phyloP scores from a whole-genome alignment of 2,329 filamentous ascomycete species.

The Arthrobotrys pseudoclavata region DNA sequence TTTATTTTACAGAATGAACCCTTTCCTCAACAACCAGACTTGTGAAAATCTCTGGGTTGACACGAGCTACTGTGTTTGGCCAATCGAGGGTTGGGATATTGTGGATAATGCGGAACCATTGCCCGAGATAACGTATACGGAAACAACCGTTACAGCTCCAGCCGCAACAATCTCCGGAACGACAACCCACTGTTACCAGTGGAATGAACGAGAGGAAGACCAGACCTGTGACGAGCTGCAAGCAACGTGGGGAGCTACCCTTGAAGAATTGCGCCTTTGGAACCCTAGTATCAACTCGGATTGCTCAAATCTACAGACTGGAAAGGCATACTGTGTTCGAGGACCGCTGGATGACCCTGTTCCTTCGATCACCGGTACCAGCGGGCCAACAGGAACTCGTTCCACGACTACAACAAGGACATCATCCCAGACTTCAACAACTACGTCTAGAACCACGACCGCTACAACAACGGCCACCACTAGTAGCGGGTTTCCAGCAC shows the following conservation, averaged over 20 bases:
- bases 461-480: neutral
- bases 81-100: constrained; percentile 24
- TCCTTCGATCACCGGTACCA: neutral
- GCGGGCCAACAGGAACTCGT: neutral
- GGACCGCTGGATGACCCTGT: constrained; percentile 17
- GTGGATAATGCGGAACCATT: constrained; percentile 9
- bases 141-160: constrained; percentile 23
- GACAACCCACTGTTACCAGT: constrained; percentile 4
- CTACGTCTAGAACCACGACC: constrained; percentile 1
- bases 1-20: constrained; percentile 30
- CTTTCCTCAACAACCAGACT: constrained; percentile 9
- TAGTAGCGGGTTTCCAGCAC: constrained; percentile 8
- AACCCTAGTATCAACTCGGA: constrained; percentile 16
- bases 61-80: constrained; percentile 26
- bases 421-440: constrained; percentile 5
- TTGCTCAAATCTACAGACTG: constrained; percentile 17
- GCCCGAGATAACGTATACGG: neutral
- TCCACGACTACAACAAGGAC: constrained; percentile 8
- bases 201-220: constrained; percentile 12
- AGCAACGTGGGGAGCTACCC: constrained; percentile 1
- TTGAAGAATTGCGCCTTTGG: constrained; percentile 10
- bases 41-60: constrained; percentile 31
- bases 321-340: constrained; percentile 33
- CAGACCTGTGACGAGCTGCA: constrained; percentile 13
- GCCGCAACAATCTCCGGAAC: constrained; percentile 29